phyloP scores from a whole-genome alignment of 2,329 filamentous ascomycete species.

The Phaeoacremonium minimum region DNA sequence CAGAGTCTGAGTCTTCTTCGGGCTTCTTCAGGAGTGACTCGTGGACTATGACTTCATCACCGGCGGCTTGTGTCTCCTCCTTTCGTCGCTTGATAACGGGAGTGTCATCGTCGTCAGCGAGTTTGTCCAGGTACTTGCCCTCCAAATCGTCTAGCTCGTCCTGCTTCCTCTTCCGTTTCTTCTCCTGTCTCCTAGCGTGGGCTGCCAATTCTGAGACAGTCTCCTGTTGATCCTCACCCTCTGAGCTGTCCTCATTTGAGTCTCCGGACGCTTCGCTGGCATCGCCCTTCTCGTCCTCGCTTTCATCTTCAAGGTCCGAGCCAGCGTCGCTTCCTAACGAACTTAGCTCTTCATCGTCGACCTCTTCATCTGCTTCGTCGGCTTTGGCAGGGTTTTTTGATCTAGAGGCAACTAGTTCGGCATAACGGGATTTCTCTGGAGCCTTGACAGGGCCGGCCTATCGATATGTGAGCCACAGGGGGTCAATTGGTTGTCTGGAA shows the following conservation, averaged over 20 bases:
- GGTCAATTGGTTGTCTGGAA: too few relatives aligned
- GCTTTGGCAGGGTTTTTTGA: conserved; percentile 16
- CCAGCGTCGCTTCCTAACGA: conserved; percentile 22
- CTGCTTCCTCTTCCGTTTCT: conserved; percentile 61
- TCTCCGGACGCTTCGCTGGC: conserved; percentile 32
- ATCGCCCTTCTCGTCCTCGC: conserved; percentile 24
- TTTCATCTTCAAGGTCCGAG: conserved; percentile 26
- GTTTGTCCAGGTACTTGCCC: conserved; percentile 62
- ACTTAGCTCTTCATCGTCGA: conserved; percentile 14
- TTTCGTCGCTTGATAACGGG: conserved; percentile 49
- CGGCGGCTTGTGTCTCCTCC: conserved; percentile 26
- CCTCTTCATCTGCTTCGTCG: conserved; percentile 22
- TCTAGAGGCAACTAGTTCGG: conserved; percentile 24
- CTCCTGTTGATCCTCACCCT: conserved; percentile 33
- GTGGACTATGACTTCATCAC: conserved; percentile 26
- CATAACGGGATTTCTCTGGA: conserved; percentile 40
- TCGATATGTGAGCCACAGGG: conserved; percentile 16
- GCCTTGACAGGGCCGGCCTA: conserved; percentile 49
- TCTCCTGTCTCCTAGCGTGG: conserved; percentile 41
- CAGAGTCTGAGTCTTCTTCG: conserved; percentile 25
- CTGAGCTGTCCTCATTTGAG: conserved; percentile 36
- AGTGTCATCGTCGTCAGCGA: conserved; percentile 56
- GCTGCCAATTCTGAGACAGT: conserved; percentile 24
- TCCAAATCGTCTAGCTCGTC: conserved; percentile 68
- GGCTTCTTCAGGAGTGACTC: conserved; percentile 21